Evolutionary conservation across 257 asterid species (phyloP), one percentile per base, ranked within the genome.

Genomic region (Solanum tarapatanum): DNA sequence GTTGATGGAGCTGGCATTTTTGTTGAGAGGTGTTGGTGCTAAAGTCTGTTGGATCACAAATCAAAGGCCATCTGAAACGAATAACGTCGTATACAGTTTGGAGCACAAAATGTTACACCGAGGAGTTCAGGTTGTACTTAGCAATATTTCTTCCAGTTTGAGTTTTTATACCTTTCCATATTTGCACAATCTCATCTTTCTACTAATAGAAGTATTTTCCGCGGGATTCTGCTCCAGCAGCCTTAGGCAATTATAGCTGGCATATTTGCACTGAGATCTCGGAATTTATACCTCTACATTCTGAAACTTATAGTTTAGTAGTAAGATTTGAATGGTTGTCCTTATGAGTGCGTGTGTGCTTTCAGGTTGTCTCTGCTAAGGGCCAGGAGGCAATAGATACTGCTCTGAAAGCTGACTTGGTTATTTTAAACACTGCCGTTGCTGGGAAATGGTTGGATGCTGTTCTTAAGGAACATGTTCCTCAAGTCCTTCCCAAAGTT

Each of bases 371-470:
- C 82, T 76, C 98, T 75, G 95, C 98, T n/a, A 95, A 90, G 93
- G 96, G 96, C 72, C 92, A 93, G 86, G 98, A 93, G 90, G 94
- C 97, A 73, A 91, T 95, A 84, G 94, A 95, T 87, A 91, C 92
- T 37, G 98, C 98, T 87, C 92, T 95, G 26, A 93, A 94, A 89
- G 95, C 99, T 88, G 98, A 95, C 94, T 88, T 97, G 89, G 95
- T 95, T 86, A 84, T 95, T 90, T 89, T 97, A 83, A 97, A 97
- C 89, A 97, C 99, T 80, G 99, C 99, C 1, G 99, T 97, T 87
- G 93, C 99, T 89, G 99, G 99, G 88, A 97, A 97, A 92, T 97
- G 99, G 98, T 89, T 97, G 90, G 99, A 95, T 91, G 90, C 94
- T 87, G 98, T 95, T 93, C 94, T 95, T 72, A 94, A 94, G 87